phyloP scores from a whole-genome alignment of 352 stramenopile genomes.

The Phytophthora idaei region DNA sequence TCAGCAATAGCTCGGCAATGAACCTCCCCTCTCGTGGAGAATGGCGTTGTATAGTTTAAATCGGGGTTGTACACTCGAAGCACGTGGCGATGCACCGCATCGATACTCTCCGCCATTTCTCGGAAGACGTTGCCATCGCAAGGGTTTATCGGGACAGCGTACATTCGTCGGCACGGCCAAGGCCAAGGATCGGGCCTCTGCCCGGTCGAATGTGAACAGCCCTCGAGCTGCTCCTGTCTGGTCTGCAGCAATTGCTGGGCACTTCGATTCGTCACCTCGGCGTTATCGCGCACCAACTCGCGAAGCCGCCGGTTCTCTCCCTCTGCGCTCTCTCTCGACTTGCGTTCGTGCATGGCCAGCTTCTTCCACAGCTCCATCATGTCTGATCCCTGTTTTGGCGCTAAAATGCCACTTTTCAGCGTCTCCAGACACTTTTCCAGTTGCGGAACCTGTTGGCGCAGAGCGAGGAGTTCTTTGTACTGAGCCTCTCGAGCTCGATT shows the following conservation, averaged over 20 bases:
- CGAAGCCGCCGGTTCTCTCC: constrained; percentile 36
- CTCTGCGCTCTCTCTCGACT: constrained; percentile 17
- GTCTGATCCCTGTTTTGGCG: not conserved
- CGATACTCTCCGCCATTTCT: constrained; percentile 30
- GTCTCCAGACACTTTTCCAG: constrained; percentile 20
- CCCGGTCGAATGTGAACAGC: constrained; percentile 1
- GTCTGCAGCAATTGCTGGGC: constrained; percentile 20
- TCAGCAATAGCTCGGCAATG: constrained; percentile 39
- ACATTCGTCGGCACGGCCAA: constrained; percentile 27
- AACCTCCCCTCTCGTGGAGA: constrained; percentile 4
- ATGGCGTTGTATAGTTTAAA: not conserved
- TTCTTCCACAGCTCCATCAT: constrained; percentile 25
- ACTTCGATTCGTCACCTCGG: constrained; percentile 7
- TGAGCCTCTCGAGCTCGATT: constrained; percentile 34
- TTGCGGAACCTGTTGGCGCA: constrained; percentile 20
- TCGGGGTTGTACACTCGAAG: constrained; percentile 28
- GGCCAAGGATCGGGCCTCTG: constrained; percentile 12
- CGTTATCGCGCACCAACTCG: constrained; percentile 18
- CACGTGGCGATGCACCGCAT: constrained; percentile 42
- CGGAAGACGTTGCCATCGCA: constrained; percentile 32
- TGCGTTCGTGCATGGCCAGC: constrained; percentile 19
- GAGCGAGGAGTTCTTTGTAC: constrained; percentile 23
- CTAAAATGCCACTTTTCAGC: constrained; percentile 4
- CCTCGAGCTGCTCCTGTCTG: constrained; percentile 1
- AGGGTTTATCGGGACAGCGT: constrained; percentile 21